These are phyloP conservation scores for Zancudomyces culisetae DNA, from an alignment of 371 early-diverging fungal genomes.

Conservation along the genomic window DNA sequence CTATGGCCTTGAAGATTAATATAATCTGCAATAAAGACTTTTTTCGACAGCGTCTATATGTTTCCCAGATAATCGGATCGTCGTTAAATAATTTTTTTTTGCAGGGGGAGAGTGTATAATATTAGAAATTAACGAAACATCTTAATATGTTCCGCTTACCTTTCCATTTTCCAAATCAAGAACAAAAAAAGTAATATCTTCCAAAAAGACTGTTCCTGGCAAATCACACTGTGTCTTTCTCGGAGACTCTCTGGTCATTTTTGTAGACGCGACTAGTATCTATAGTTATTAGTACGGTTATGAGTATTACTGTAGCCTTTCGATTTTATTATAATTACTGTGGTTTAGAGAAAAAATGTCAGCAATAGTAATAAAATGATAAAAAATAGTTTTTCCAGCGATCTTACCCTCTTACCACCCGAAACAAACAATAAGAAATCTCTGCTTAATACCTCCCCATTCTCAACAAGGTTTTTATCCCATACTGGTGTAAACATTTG, in stretches of 20 bases:
- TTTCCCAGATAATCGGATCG: neutral
- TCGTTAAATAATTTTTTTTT: neutral
- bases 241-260: neutral
- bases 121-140: neutral
- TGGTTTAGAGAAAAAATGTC: neutral
- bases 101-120: neutral
- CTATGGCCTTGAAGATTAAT: constrained; percentile 15
- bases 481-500: constrained; percentile 16
- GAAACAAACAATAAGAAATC: constrained; percentile 17
- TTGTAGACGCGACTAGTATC: neutral
- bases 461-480: constrained; percentile 8
- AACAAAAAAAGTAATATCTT: neutral
- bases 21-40: neutral
- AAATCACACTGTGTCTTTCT: neutral
- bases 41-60: neutral
- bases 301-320: neutral
- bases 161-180: neutral
- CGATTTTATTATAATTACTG: neutral
- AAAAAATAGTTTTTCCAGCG: neutral
- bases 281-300: neutral
- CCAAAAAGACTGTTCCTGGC: neutral
- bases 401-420: constrained; percentile 7
- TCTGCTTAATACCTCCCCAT: constrained; percentile 15
- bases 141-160: constrained; percentile 1
- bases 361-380: neutral